phyloP scores from a whole-genome alignment of 306 rosid species.

The Phaseolus lunatus region DNA sequence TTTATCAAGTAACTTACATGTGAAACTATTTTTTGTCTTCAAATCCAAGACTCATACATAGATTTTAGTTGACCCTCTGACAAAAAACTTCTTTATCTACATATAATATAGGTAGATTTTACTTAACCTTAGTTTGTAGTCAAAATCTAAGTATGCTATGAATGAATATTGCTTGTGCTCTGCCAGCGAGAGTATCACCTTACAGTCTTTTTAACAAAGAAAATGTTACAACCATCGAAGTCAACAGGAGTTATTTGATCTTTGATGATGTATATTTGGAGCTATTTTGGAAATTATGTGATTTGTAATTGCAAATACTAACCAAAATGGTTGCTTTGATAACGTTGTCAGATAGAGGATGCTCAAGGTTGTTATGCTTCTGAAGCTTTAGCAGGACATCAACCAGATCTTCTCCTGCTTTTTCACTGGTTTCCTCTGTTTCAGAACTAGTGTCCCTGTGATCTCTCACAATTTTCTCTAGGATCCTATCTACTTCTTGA shows the following conservation, averaged over 20 bases:
- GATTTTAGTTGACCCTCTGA: neutral
- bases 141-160: neutral
- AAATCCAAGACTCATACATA: neutral
- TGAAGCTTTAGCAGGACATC: conserved; percentile 47
- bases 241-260: neutral
- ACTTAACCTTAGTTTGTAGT: neutral
- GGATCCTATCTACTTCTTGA: conserved; percentile 23
- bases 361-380: conserved; percentile 31
- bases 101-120: neutral
- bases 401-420: conserved; percentile 44
- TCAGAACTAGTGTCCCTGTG: conserved; percentile 1
- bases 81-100: neutral
- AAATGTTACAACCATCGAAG: neutral
- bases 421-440: neutral
- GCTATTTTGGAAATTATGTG: neutral
- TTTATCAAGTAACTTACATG: neutral
- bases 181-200: neutral
- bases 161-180: neutral
- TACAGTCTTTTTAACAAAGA: neutral
- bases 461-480: conserved; percentile 16
- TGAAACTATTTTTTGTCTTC: neutral
- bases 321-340: conserved; percentile 48
- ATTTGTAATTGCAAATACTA: neutral
- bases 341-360: conserved; percentile 32
- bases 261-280: neutral